Base-by-base conservation (phyloP, 2,329 filamentous ascomycete species). In the Orbilia quercus region DNA sequence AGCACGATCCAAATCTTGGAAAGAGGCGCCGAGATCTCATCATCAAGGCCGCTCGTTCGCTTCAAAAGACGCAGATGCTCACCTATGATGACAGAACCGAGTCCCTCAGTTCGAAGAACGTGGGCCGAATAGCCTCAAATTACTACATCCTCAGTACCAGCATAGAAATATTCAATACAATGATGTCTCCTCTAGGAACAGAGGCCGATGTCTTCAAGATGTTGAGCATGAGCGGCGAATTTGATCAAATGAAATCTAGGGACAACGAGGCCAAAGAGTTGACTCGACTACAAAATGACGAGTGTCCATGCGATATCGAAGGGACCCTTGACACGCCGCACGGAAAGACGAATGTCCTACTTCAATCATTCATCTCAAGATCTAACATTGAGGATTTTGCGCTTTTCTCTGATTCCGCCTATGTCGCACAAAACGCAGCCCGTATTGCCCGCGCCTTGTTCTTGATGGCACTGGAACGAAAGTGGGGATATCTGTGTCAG, bases 31-130 rank as follows among this genome's bases (percentile, higher is more conserved):
- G 93, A 1, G 89, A 95, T 76, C 84, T 99, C 58, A 90, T 95
- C 60, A 92, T 96, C 47, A 89, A 96, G 77, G 95, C 95, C 22
- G 95, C 95, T 0, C 86, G 89, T 45, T 91, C 91, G 3, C 83
- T 99, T 45, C 93, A 97, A 79, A 86, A 93, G 79, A 96, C 91
- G 77, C 95, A 99, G 81, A 99, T 99, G 96, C 95, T 99, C 78
- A 95, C 99, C 65, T 99, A 94, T 83, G 97, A 99, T 76, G 95
- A 98, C 79, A 87, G 85, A 16, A 99, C 94, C 0, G 94, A 97
- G 77, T 94, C 97, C 78, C 86, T 99, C 7, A 89, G 92, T 70
- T 91, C 92, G 72, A 99, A 99, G 80, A 94, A 99, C 78, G 90
- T 98, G 55, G 95, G 95, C 1, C 89, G 95, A 14, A 99, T 99